These are phyloP conservation scores for Boletus fagicola DNA, from an alignment of 768 basidiomycete genomes.

Conservation along the genomic window DNA sequence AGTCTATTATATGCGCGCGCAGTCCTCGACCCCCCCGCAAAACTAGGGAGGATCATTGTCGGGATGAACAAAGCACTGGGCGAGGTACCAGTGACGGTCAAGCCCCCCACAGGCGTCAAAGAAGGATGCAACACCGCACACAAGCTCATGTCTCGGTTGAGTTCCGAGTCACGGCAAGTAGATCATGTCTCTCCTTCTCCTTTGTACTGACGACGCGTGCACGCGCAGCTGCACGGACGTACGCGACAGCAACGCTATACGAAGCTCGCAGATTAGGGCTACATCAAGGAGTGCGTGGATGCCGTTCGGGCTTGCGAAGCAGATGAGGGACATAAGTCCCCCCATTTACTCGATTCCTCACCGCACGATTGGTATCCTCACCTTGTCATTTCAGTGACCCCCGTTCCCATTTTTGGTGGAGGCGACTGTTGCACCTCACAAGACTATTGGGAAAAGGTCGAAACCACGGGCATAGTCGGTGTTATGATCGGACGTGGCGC, in stretches of 20 bases:
- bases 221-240: conserved; percentile 83
- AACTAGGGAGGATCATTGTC: conserved; percentile 80
- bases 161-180: conserved; percentile 44
- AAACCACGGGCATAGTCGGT: conserved; percentile 85
- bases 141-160: conserved; percentile 83
- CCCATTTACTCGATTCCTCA: background rate
- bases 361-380: background rate
- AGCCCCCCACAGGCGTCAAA: conserved; percentile 91
- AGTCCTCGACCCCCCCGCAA: conserved; percentile 83
- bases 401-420: conserved; percentile 92
- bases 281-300: conserved; percentile 84
- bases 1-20: background rate
- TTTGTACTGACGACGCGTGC: background rate
- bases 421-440: conserved; percentile 92
- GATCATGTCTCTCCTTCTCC: background rate
- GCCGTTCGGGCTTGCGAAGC: conserved; percentile 69
- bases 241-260: conserved; percentile 94
- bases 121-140: conserved; percentile 84
- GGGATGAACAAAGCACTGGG: conserved; percentile 93
- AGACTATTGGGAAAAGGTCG: conserved; percentile 75
- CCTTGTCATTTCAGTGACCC: conserved; percentile 48
- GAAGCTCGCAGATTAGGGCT: conserved; percentile 90
- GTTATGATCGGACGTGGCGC: conserved; percentile 96
- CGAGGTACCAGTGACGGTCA: conserved; percentile 87
- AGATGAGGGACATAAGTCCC: conserved; percentile 64